These are phyloP conservation scores for Colletotrichum destructivum DNA, from an alignment of 2,329 filamentous ascomycete genomes.

Conservation along the genomic window DNA sequence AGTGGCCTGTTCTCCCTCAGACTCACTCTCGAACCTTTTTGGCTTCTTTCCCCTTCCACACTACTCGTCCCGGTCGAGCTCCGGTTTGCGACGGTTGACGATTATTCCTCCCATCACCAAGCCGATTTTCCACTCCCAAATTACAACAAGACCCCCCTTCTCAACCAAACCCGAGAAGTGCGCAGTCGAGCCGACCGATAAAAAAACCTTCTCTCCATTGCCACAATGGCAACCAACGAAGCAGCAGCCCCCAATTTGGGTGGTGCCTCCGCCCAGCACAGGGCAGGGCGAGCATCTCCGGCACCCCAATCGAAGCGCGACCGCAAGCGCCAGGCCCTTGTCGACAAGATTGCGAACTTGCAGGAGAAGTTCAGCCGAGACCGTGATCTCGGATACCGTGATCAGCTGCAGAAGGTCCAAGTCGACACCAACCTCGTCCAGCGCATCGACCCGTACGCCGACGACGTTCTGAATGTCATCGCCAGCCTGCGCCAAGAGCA, in stretches of 20 bases:
- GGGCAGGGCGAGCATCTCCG: slow-evolving; percentile 55
- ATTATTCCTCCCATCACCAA: slow-evolving; percentile 18
- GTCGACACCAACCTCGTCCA: slow-evolving; percentile 90
- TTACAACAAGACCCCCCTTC: slow-evolving; percentile 6
- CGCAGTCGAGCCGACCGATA: slow-evolving; percentile 2
- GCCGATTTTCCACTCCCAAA: slow-evolving; percentile 3
- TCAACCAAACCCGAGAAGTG: slow-evolving; percentile 10
- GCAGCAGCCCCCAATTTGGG: slow-evolving; percentile 50
- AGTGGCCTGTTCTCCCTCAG: slow-evolving; percentile 10
- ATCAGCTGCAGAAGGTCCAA: slow-evolving; percentile 93
- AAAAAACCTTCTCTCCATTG: slow-evolving; percentile 5
- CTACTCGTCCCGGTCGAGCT: slow-evolving; percentile 6
- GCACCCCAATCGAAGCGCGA: slow-evolving; percentile 85
- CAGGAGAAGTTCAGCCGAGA: slow-evolving; percentile 85
- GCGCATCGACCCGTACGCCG: slow-evolving; percentile 84
- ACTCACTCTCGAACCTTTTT: background rate
- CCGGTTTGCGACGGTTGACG: slow-evolving; percentile 34
- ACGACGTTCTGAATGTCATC: slow-evolving; percentile 81
- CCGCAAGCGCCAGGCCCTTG: slow-evolving; percentile 86
- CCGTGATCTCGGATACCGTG: slow-evolving; percentile 86
- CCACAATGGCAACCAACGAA: slow-evolving; percentile 58
- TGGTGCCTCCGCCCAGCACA: slow-evolving; percentile 44
- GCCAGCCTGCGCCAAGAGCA: slow-evolving; percentile 72
- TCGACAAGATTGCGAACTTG: slow-evolving; percentile 83
- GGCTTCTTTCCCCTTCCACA: background rate